A percentile compares a stretch with the other conserved stretches of the same genome.
phyloP scores from a whole-genome alignment of 2,329 filamentous ascomycete genomes.

The Alternaria ventricosa region DNA sequence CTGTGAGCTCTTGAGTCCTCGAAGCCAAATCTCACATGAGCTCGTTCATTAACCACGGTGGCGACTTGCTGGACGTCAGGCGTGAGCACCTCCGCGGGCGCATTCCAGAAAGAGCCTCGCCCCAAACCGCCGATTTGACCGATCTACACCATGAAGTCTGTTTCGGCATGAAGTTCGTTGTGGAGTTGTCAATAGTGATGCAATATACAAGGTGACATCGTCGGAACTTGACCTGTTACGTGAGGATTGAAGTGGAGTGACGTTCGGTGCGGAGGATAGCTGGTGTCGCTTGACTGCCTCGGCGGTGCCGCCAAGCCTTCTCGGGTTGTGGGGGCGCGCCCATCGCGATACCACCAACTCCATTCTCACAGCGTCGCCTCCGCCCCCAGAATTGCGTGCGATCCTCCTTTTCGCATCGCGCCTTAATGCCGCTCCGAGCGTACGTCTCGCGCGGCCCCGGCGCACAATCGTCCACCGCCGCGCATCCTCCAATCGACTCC shows the following conservation, averaged over 20 bases:
- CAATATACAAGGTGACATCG: not conserved
- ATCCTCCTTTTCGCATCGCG: not conserved
- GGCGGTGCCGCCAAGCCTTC: not conserved
- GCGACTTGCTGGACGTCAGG: not conserved
- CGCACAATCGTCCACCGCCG: not conserved
- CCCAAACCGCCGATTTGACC: not conserved
- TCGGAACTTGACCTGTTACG: not conserved
- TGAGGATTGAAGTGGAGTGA: not conserved
- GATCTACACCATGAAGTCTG: not conserved
- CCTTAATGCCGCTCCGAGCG: accelerated
- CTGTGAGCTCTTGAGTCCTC: not conserved
- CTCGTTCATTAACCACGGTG: not conserved
- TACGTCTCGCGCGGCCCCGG: not conserved
- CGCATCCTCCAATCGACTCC: not conserved
- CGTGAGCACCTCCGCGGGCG: not conserved
- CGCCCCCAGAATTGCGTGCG: too few species aligned
- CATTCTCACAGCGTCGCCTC: not conserved
- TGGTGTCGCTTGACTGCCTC: not conserved
- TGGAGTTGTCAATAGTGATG: not conserved
- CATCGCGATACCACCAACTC: not conserved
- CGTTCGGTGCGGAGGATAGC: not conserved
- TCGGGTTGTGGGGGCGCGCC: not conserved
- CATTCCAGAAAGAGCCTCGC: not conserved
- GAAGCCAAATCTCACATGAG: not conserved
- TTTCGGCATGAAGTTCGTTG: not conserved